Evolutionary conservation across 768 basidiomycete species (phyloP).

Genomic region (Phylloporus sp.): DNA sequence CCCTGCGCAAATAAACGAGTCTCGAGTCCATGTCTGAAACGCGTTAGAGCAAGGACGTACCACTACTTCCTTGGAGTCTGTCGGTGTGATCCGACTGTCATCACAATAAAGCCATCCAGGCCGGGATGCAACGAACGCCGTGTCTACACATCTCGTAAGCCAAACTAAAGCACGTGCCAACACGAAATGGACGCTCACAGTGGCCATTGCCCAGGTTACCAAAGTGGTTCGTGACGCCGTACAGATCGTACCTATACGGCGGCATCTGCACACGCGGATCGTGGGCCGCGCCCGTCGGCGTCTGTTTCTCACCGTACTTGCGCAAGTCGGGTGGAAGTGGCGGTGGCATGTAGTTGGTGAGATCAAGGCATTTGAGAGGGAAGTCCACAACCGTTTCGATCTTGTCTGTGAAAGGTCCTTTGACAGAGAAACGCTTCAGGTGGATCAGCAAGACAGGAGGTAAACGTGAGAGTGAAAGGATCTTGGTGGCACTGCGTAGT

Average conservation of each 20-base stretch:
- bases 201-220: conserved; percentile 94
- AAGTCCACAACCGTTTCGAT: conserved; percentile 94
- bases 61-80: conserved; percentile 76
- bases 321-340: conserved; percentile 64
- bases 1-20: conserved; percentile 49
- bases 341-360: conserved; percentile 82
- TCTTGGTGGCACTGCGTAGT: conserved; percentile 81
- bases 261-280: conserved; percentile 82
- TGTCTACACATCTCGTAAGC: conserved; percentile 52
- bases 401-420: conserved; percentile 92
- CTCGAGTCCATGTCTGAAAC: too few species aligned
- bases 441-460: conserved; percentile 92
- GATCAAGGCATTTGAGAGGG: conserved; percentile 57
- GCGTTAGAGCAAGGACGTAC: conserved; percentile 43
- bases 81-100: conserved; percentile 78
- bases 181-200: conserved; percentile 52
- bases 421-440: conserved; percentile 86
- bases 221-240: conserved; percentile 94
- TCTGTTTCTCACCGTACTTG: conserved; percentile 42
- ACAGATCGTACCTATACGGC: conserved; percentile 90
- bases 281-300: conserved; percentile 32
- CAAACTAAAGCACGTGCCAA: background rate
- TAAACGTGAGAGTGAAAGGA: conserved; percentile 83
- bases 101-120: conserved; percentile 93
- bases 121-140: conserved; percentile 82